Conservation (phyloP, 805 yeast species). For the Tetrapisispora taiwanensis region DNA sequence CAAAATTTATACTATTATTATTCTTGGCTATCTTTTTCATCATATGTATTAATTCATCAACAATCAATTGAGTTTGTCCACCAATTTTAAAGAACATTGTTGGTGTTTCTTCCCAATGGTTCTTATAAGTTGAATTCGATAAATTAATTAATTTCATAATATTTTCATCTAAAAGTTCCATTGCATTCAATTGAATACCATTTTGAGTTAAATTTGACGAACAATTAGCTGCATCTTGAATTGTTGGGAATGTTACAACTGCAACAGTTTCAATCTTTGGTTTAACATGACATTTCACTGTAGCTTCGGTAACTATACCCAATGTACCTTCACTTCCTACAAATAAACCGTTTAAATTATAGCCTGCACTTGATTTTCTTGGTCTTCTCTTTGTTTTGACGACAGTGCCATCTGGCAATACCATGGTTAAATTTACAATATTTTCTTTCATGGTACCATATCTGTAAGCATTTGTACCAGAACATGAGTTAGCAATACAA, state of each 20-base stretch:
- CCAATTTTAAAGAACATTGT: constrained; percentile 58
- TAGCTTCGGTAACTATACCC: constrained; percentile 70
- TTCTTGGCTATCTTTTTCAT: constrained; percentile 42
- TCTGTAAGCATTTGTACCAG: constrained; percentile 70
- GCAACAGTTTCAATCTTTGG: constrained; percentile 61
- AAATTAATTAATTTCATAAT: constrained; percentile 59
- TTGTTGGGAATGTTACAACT: constrained; percentile 55
- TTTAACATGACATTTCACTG: constrained; percentile 55
- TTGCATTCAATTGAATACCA: constrained; percentile 63
- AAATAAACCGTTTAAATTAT: constrained; percentile 64
- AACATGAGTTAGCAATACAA: constrained; percentile 66
- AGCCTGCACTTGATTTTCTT: constrained; percentile 70
- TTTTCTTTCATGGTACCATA: constrained; percentile 78
- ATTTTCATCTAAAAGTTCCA: constrained; percentile 62
- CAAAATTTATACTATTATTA: constrained; percentile 48
- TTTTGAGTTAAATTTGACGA: constrained; percentile 50
- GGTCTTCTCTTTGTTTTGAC: constrained; percentile 70
- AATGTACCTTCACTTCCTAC: constrained; percentile 73
- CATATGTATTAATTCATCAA: constrained; percentile 37
- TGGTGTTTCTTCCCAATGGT: constrained; percentile 48
- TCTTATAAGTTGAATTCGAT: constrained; percentile 41
- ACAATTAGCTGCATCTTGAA: constrained; percentile 61
- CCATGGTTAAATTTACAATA: constrained; percentile 58
- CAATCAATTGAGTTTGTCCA: constrained; percentile 35
- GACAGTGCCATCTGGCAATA: constrained; percentile 70